These are phyloP conservation scores for Hymenoscyphus albidus DNA, from an alignment of 2,329 filamentous ascomycete species.

Conservation along the genomic window DNA sequence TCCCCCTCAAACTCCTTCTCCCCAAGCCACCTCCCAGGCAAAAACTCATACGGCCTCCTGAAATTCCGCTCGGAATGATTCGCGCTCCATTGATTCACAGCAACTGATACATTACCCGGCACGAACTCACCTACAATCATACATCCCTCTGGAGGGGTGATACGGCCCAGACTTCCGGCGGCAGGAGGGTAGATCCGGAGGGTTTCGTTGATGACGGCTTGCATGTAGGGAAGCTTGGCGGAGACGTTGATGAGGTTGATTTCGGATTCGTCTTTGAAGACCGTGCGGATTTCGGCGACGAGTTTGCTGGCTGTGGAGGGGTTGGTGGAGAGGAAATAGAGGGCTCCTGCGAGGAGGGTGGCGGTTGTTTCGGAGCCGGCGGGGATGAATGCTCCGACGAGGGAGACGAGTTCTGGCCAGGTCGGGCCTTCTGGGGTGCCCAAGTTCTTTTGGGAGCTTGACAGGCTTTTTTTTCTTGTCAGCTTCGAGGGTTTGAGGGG, in stretches of 20 bases:
- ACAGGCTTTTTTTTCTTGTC: neutral
- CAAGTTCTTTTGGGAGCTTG: neutral
- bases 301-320: slow-evolving; percentile 34
- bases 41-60: slow-evolving; percentile 29
- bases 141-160: slow-evolving; percentile 4
- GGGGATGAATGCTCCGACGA: slow-evolving; percentile 13
- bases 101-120: slow-evolving; percentile 11
- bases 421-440: slow-evolving; percentile 5
- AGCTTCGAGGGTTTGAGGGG: neutral
- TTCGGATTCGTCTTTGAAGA: slow-evolving; percentile 30
- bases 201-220: slow-evolving; percentile 12
- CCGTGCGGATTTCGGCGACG: slow-evolving; percentile 38
- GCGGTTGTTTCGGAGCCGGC: slow-evolving; percentile 21
- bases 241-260: neutral
- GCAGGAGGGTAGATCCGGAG: slow-evolving; percentile 13
- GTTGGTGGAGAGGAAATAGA: slow-evolving; percentile 30
- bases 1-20: slow-evolving; percentile 18
- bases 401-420: slow-evolving; percentile 10
- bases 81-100: slow-evolving; percentile 6
- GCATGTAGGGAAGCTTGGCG: slow-evolving; percentile 10
- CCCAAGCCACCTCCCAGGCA: slow-evolving; percentile 34
- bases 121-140: slow-evolving; percentile 11
- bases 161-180: slow-evolving; percentile 7
- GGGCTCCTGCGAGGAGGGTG: slow-evolving; percentile 16
- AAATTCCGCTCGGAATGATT: slow-evolving; percentile 13